Conservation (phyloP, 2,329 filamentous ascomycete species). For the Chaetomium sp. region DNA sequence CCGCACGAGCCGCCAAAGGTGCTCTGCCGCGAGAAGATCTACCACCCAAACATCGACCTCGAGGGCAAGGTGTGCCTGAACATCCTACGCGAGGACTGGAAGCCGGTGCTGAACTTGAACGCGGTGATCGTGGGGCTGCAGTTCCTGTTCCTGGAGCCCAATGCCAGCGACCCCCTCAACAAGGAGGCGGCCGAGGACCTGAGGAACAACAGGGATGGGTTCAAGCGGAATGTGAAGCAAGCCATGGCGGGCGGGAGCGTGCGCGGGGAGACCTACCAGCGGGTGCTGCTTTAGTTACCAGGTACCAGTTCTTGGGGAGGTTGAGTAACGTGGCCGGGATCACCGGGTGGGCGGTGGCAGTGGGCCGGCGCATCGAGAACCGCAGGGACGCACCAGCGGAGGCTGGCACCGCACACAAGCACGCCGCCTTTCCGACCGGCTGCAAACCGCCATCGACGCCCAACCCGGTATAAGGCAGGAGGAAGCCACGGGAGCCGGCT, state of each 20-base stretch:
- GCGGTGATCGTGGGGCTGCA: slow-evolving; percentile 94
- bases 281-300: slow-evolving; percentile 68
- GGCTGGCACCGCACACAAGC: slow-evolving; percentile 87
- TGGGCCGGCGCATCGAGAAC: slow-evolving; percentile 89
- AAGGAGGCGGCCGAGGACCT: slow-evolving; percentile 97
- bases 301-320: not conserved
- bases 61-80: slow-evolving; percentile 98
- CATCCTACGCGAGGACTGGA: slow-evolving; percentile 97
- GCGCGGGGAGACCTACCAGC: slow-evolving; percentile 72
- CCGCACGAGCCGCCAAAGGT: slow-evolving; percentile 98
- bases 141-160: slow-evolving; percentile 97
- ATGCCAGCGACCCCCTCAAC: slow-evolving; percentile 95
- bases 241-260: slow-evolving; percentile 82
- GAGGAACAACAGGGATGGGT: slow-evolving; percentile 79
- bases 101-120: slow-evolving; percentile 94
- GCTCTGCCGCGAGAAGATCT: slow-evolving; percentile 96
- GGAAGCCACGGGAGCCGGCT: slow-evolving; percentile 82
- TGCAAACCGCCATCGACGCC: slow-evolving; percentile 87
- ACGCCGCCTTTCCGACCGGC: slow-evolving; percentile 90
- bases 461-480: slow-evolving; percentile 91
- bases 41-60: slow-evolving; percentile 97
- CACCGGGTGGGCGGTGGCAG: not conserved
- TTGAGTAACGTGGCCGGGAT: not conserved
- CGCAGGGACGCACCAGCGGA: slow-evolving; percentile 90
- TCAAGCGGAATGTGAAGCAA: slow-evolving; percentile 85